Evolutionary conservation across 306 rosid genomes (phyloP).

Genomic region (Gleditsia sinensis): DNA sequence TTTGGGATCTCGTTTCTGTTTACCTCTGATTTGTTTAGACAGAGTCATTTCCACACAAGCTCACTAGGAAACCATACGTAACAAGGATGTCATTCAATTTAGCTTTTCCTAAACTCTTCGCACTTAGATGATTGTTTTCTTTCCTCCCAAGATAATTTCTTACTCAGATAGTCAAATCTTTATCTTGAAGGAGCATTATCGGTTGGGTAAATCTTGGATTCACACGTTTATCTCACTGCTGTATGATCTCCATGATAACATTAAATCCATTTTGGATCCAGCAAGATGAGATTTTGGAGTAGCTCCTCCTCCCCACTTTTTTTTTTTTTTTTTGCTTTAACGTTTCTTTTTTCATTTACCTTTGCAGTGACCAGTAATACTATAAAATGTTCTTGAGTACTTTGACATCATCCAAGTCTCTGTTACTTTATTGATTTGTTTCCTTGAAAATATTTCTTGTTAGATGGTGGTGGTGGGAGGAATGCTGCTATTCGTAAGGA

Average conservation of each 20-base stretch:
- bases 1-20: constrained; percentile 11
- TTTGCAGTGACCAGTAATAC: not conserved
- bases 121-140: not conserved
- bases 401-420: not conserved
- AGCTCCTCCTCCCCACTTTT: not conserved
- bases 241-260: not conserved
- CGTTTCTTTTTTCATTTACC: no score
- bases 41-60: constrained; percentile 16
- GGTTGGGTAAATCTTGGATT: not conserved
- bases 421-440: constrained; percentile 13
- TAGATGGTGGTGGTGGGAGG: constrained; percentile 66
- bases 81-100: constrained; percentile 1
- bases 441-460: constrained; percentile 34
- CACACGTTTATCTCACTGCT: not conserved
- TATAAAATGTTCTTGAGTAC: not conserved
- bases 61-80: constrained; percentile 19
- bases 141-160: not conserved
- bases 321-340: no score
- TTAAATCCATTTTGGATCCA: constrained; percentile 10
- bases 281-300: not conserved
- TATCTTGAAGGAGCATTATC: not conserved
- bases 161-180: not conserved
- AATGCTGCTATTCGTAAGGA: constrained; percentile 54
- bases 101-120: not conserved
- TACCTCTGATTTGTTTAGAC: constrained; percentile 13